Conservation (phyloP, 148 eudicot genomes). For the Rhododendron henanense region DNA sequence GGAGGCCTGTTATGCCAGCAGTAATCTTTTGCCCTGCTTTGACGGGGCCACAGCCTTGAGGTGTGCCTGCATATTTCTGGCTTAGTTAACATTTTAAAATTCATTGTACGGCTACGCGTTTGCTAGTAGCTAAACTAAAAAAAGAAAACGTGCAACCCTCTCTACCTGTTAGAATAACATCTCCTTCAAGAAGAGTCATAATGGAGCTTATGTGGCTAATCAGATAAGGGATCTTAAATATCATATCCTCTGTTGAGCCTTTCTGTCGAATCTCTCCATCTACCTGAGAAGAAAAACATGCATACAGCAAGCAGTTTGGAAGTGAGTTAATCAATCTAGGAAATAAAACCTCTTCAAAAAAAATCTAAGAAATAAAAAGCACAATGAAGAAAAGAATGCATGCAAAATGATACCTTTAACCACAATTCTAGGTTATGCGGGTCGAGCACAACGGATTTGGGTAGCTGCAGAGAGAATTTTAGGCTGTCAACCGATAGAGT, state of each 20-base stretch:
- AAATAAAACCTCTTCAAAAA: not conserved
- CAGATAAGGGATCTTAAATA: constrained; percentile 81
- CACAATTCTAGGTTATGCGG: constrained; percentile 89
- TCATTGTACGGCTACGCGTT: not conserved
- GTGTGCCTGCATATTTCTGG: constrained; percentile 62
- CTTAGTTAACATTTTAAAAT: not conserved
- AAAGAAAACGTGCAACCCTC: not conserved
- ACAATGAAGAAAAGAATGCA: not conserved
- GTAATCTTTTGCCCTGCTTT: constrained; percentile 81
- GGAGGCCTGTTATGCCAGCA: constrained; percentile 85
- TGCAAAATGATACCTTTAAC: constrained; percentile 57
- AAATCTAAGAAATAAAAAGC: not conserved
- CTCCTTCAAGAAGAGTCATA: constrained; percentile 96
- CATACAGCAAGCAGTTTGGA: constrained; percentile 5
- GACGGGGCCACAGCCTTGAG: constrained; percentile 91
- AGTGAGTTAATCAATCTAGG: not conserved
- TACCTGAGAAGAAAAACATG: constrained; percentile 43
- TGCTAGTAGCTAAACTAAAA: not conserved
- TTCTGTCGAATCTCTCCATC: constrained; percentile 87
- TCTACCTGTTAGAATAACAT: constrained; percentile 89
- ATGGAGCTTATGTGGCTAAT: constrained; percentile 92
- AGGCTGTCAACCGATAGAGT: not conserved
- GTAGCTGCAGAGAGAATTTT: constrained; percentile 39
- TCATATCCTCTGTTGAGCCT: constrained; percentile 90
- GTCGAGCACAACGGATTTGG: constrained; percentile 65